phyloP scores from a whole-genome alignment of 345 rosid genomes.

The Populus nigra region DNA sequence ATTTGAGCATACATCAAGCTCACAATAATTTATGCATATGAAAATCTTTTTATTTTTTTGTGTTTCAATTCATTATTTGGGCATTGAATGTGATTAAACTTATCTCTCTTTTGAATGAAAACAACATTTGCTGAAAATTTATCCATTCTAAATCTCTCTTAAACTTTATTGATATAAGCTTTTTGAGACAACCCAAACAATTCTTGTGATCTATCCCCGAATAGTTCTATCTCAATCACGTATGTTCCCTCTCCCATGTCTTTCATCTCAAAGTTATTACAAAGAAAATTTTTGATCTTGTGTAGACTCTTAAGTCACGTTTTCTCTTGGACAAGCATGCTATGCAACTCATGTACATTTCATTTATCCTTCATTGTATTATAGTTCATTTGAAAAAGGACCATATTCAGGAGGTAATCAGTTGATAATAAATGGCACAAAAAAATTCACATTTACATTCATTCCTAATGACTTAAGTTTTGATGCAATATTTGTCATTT shows the following conservation, averaged over 20 bases:
- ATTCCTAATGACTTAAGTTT: conserved; percentile 1
- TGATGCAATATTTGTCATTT: conserved; percentile 11
- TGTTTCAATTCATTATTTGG: too few species aligned
- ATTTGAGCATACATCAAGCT: too few species aligned
- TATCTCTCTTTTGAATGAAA: fast-evolving
- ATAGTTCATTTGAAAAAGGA: conserved; percentile 18
- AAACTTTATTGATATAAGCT: too few species aligned
- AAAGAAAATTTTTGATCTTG: fast-evolving
- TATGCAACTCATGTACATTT: conserved; percentile 17
- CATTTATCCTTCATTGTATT: conserved; percentile 11
- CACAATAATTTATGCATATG: fast-evolving
- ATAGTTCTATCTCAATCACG: too few species aligned
- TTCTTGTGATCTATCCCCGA: too few species aligned
- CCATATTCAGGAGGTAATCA: conserved; percentile 19
- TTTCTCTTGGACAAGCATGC: neutral
- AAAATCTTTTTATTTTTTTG: too few species aligned
- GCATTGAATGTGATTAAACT: too few species aligned
- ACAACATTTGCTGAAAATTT: too few species aligned
- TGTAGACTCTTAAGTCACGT: neutral
- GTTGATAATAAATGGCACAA: conserved; percentile 11
- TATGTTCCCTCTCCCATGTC: too few species aligned
- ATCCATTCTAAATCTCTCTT: too few species aligned
- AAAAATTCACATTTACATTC: conserved; percentile 3
- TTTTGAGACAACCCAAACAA: too few species aligned
- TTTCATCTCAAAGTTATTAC: too few species aligned